Percentiles rank a stretch among this genome's conserved stretches.
Conservation (phyloP, 2,329 filamentous ascomycete species). For the Stagonosporopsis chrysanthemi region DNA sequence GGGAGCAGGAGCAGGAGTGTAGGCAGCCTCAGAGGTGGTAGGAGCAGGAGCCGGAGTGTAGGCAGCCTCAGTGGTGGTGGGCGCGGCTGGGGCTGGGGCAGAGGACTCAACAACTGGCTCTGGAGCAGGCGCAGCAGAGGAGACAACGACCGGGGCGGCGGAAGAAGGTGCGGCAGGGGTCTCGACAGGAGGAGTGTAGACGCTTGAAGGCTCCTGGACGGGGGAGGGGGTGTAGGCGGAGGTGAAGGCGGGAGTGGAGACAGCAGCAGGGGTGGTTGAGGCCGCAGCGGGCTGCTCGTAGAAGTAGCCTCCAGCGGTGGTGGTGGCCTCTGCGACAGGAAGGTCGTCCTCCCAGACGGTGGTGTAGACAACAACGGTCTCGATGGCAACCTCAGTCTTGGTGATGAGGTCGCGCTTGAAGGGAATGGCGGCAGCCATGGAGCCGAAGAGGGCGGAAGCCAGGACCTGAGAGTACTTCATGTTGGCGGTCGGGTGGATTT, state of each 20-base stretch:
- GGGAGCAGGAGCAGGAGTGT: slow-evolving; percentile 12
- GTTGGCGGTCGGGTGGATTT: slow-evolving; percentile 23
- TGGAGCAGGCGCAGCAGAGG: slow-evolving; percentile 16
- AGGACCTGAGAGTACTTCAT: slow-evolving; percentile 50
- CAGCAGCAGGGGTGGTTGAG: slow-evolving; percentile 24
- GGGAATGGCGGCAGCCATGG: slow-evolving; percentile 43
- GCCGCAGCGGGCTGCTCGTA: slow-evolving; percentile 34
- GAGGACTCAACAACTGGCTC: slow-evolving; percentile 19
- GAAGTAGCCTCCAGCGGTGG: slow-evolving; percentile 24
- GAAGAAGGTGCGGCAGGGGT: slow-evolving; percentile 14
- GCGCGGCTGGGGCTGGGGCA: slow-evolving; percentile 14
- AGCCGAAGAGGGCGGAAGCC: slow-evolving; percentile 46
- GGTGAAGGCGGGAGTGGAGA: slow-evolving; percentile 16
- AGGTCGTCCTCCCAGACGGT: slow-evolving; percentile 44
- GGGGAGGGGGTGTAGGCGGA: slow-evolving; percentile 11
- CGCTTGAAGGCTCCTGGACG: slow-evolving; percentile 19
- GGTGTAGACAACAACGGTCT: slow-evolving; percentile 47
- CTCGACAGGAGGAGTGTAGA: slow-evolving; percentile 22
- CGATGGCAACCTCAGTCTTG: slow-evolving; percentile 42
- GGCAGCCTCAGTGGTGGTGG: slow-evolving; percentile 20
- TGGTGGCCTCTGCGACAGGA: slow-evolving; percentile 26
- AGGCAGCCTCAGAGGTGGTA: slow-evolving; percentile 6
- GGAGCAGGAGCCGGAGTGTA: slow-evolving; percentile 18
- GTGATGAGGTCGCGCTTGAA: slow-evolving; percentile 47
- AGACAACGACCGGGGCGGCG: slow-evolving; percentile 8